Base-by-base conservation (phyloP, 345 rosid genomes). In the Laguncularia racemosa region DNA sequence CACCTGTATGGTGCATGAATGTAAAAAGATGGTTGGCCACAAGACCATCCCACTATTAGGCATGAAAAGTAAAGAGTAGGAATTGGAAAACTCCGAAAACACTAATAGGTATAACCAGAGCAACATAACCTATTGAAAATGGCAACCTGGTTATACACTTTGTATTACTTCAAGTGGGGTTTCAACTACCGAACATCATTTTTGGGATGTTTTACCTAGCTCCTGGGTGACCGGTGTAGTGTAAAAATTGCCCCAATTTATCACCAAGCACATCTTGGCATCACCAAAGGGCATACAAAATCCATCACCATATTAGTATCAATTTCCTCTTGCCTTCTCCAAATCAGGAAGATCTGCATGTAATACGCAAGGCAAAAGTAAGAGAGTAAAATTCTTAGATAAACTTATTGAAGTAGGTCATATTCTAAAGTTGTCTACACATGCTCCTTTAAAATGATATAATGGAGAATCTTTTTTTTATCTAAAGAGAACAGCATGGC, bases 281-380 rank as follows among this genome's bases (percentile, higher is more conserved):
- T 33, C 40, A 33, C 40, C 9, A 4, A 0, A 33, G 40, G 40
- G 40, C 40, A 33, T 33, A 33, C 40, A 9, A 33, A 33, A 9
- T 33, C 9, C 40, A 43, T 62, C 38, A 20, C 52, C 19, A 10
- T 15, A 28, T 63, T 2, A 18, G 14, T 2, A 17, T 20, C 33
- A 46, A 15, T 62, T 77, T 66, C 80, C 81, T 79, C 93, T 78
- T 44, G 86, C 95, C 86, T 87, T 93, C 66, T 89, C 99, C 83
- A 93, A 67, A 73, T 93, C 99, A 17, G 97, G 99, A 66, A 93
- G 91, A 78, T 93, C 99, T 89, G 86, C 68, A 73, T 40, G 20
- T n/a, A 18, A 67, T 2, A 53, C 3, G 11, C 40, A 43, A 23
- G 28, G 26, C 33, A 8, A 12, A 51, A 2, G 16, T 26, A 44